Base-by-base conservation (phyloP, 164 flowering plant species). In the Berberis vulgaris region DNA sequence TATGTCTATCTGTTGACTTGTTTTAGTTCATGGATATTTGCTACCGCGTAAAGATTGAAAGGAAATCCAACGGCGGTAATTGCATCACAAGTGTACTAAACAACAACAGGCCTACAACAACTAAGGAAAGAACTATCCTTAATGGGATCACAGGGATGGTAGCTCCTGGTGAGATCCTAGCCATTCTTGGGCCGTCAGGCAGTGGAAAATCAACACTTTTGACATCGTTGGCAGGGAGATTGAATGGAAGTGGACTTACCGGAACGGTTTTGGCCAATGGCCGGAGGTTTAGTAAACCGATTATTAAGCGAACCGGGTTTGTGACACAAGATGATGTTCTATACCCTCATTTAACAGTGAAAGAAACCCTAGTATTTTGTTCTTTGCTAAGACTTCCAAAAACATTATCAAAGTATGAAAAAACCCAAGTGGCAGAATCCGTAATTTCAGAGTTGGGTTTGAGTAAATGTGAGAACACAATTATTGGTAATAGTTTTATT, bases 191-290 rank as follows among this genome's bases (percentile, higher is more conserved):
- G 3, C 98, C 98, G 0, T 91, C 98, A 0, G 98, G 98, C 5
- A 86, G 98, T 59, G 98, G 98, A 0, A 91, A 91, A 76, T 87
- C 98, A 3, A 91, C 98, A 43, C 85, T 91, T 5, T 80, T 91
- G 2, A 85, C 79, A 66, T 86, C 86, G 0, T 78, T 91, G 0
- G 90, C 92, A 0, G 96, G 98, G 0, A 69, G 96, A 43, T 76
- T 86, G 57, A 82, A 69, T 4, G 80, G 78, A 1, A 71, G 61
- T n/a, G 55, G 74, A 44, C 65, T 78, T 69, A 79, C 87, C 62
- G 96, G 96, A 52, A 53, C 85, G 2, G 67, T 91, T 42, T 81
- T 82, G 11, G 83, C 81, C n/a, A 91, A 91, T 76, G 74, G 69
- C 64, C 54, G 56, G 6, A 73, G 67, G 52, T 60, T 77, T 41